Conservation (phyloP, 768 basidiomycete genomes). For the Naganishia onofrii region DNA sequence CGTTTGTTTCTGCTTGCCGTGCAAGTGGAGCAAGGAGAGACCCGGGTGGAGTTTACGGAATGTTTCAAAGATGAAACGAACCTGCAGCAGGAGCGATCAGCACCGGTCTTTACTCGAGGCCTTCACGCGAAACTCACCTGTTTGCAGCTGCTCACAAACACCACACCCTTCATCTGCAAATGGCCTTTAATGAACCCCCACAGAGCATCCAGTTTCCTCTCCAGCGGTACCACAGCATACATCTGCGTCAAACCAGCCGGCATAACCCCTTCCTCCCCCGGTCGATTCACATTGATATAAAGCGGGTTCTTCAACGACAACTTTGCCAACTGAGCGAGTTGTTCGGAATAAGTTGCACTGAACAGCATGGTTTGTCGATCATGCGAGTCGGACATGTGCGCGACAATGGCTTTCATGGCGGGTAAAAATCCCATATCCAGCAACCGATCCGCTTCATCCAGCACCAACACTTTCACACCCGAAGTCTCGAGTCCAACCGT, state of each 20-base stretch:
- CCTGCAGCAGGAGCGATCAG: slow-evolving; percentile 43
- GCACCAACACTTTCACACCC: slow-evolving; percentile 85
- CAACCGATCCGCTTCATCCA: slow-evolving; percentile 95
- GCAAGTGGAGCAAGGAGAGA: slow-evolving; percentile 83
- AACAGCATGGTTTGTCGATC: slow-evolving; percentile 88
- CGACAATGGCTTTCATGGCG: slow-evolving; percentile 84
- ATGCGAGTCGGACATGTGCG: slow-evolving; percentile 65
- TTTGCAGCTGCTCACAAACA: slow-evolving; percentile 92
- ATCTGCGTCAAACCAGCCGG: slow-evolving; percentile 82
- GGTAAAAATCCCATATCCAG: slow-evolving; percentile 93
- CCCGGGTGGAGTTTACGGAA: slow-evolving; percentile 96
- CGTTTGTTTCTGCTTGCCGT: slow-evolving; percentile 95
- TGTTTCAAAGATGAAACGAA: slow-evolving; percentile 91
- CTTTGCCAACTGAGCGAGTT: slow-evolving; percentile 66
- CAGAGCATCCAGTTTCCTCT: slow-evolving; percentile 82
- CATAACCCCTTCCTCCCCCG: slow-evolving; percentile 54
- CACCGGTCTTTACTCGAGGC: background rate
- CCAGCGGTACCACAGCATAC: slow-evolving; percentile 76
- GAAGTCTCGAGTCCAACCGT: slow-evolving; percentile 90
- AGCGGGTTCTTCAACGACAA: slow-evolving; percentile 81
- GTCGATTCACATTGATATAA: slow-evolving; percentile 61
- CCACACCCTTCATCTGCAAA: slow-evolving; percentile 81
- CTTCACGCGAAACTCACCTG: slow-evolving; percentile 59
- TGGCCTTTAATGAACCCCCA: slow-evolving; percentile 96
- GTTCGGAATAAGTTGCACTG: slow-evolving; percentile 89